Percentiles rank a stretch among this genome's conserved stretches.
phyloP scores from a whole-genome alignment of 2,329 filamentous ascomycete species.

The Trichoderma breve region DNA sequence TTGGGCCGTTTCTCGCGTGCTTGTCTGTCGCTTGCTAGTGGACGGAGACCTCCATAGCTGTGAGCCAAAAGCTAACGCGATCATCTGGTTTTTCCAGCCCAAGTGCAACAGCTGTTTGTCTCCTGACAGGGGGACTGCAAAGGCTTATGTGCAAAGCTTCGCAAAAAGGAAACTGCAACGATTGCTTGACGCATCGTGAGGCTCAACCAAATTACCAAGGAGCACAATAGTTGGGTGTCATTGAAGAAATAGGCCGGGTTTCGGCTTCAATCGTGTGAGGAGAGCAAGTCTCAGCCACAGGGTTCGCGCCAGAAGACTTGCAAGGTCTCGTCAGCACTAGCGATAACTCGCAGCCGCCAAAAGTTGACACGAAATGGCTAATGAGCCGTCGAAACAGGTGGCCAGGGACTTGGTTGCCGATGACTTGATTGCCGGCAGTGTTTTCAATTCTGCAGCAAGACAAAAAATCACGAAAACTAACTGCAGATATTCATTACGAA shows the following conservation, averaged over 20 bases:
- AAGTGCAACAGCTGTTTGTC: background rate
- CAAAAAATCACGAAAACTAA: background rate
- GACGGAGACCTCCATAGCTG: background rate
- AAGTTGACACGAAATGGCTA: slow-evolving; percentile 7
- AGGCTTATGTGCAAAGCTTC: background rate
- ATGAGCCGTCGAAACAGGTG: background rate
- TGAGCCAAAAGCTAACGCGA: background rate
- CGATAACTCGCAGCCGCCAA: background rate
- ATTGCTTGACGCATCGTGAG: background rate
- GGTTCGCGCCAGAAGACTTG: slow-evolving; percentile 6
- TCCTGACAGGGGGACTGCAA: background rate
- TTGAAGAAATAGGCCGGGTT: background rate
- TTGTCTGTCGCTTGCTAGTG: background rate
- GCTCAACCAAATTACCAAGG: background rate
- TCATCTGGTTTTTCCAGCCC: background rate
- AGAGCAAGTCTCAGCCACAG: slow-evolving; percentile 1
- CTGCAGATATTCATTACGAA: background rate
- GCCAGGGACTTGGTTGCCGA: background rate
- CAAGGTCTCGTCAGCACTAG: slow-evolving; percentile 5
- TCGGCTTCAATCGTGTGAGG: background rate
- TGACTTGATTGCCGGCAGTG: background rate
- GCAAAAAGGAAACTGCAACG: background rate
- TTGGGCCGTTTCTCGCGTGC: background rate
- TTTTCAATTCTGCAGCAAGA: background rate
- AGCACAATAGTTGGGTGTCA: background rate